phyloP scores from a whole-genome alignment of 2,329 filamentous ascomycete species.

The Chrysosporium keratinophilum region DNA sequence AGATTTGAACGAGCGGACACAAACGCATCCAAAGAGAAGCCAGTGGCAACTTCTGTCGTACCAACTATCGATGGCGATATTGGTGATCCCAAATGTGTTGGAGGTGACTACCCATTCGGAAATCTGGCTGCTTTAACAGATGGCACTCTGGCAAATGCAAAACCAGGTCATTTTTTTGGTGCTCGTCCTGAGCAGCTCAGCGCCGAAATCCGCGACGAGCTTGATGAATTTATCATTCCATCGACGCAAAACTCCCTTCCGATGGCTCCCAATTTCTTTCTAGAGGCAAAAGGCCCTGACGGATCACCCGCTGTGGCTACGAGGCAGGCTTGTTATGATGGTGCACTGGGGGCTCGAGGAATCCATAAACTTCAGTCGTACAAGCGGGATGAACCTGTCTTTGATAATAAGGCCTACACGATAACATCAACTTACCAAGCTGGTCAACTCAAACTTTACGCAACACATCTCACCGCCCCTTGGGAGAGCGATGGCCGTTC shows the following conservation, averaged over 20 bases:
- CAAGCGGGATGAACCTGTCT: slow-evolving; percentile 21
- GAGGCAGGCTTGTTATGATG: slow-evolving; percentile 31
- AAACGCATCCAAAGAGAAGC: slow-evolving; percentile 28
- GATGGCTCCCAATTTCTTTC: slow-evolving; percentile 26
- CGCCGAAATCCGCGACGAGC: slow-evolving; percentile 21
- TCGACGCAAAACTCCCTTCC: slow-evolving; percentile 14
- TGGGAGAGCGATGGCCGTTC: neutral
- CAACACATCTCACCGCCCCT: slow-evolving; percentile 5
- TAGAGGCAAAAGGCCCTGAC: slow-evolving; percentile 32
- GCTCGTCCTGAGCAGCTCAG: slow-evolving; percentile 23
- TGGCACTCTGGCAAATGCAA: slow-evolving; percentile 15
- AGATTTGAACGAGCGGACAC: slow-evolving; percentile 24
- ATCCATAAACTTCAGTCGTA: slow-evolving; percentile 34
- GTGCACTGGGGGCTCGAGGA: slow-evolving; percentile 28
- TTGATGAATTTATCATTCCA: slow-evolving; percentile 22
- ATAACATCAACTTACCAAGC: slow-evolving; percentile 22
- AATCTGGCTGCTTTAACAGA: slow-evolving; percentile 31
- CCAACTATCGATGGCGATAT: slow-evolving; percentile 19
- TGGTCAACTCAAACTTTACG: slow-evolving; percentile 12
- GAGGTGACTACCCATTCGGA: slow-evolving; percentile 24
- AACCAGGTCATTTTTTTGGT: slow-evolving; percentile 27
- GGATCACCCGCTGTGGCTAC: slow-evolving; percentile 24
- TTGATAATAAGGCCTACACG: slow-evolving; percentile 33
- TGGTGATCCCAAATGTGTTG: slow-evolving; percentile 18
- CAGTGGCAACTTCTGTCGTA: slow-evolving; percentile 25